phyloP scores from a whole-genome alignment of 176 grass and related monocot genomes.

The Carex kokanica region DNA sequence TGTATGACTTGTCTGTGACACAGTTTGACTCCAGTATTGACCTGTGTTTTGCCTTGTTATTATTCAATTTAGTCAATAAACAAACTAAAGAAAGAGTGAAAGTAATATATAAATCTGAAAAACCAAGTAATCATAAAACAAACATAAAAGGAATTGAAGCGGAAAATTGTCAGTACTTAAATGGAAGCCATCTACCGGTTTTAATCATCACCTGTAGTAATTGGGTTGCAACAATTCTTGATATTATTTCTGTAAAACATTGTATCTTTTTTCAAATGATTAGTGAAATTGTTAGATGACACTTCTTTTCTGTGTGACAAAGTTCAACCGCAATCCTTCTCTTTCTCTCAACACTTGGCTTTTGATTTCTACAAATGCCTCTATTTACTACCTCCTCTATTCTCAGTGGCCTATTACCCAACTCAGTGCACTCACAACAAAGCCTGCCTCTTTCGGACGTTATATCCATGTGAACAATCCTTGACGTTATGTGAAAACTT shows the following conservation, averaged over 20 bases:
- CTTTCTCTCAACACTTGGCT: too few relatives aligned
- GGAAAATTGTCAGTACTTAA: not conserved
- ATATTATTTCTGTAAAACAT: not conserved
- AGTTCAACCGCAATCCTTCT: too few relatives aligned
- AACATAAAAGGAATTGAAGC: not conserved
- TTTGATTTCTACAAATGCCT: too few relatives aligned
- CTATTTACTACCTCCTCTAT: too few relatives aligned
- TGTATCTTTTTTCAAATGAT: not conserved
- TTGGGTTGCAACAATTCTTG: not conserved
- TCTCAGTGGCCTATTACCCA: too few relatives aligned
- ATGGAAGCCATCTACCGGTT: not conserved
- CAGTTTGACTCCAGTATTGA: not conserved
- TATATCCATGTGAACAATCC: too few relatives aligned
- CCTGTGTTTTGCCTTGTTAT: conserved; percentile 24
- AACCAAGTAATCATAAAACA: not conserved
- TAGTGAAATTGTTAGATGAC: not conserved
- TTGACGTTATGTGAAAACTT: not conserved
- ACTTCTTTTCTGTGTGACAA: not conserved
- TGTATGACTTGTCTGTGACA: conserved; percentile 8
- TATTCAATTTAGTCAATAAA: not conserved
- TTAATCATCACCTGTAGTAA: not conserved
- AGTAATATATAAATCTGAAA: not conserved
- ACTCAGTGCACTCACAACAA: too few relatives aligned
- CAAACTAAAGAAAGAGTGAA: conserved; percentile 2
- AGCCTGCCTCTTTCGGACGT: too few relatives aligned